Evolutionary conservation across 2,329 filamentous ascomycete species (phyloP).

Genomic region (Aspergillus vadensis): DNA sequence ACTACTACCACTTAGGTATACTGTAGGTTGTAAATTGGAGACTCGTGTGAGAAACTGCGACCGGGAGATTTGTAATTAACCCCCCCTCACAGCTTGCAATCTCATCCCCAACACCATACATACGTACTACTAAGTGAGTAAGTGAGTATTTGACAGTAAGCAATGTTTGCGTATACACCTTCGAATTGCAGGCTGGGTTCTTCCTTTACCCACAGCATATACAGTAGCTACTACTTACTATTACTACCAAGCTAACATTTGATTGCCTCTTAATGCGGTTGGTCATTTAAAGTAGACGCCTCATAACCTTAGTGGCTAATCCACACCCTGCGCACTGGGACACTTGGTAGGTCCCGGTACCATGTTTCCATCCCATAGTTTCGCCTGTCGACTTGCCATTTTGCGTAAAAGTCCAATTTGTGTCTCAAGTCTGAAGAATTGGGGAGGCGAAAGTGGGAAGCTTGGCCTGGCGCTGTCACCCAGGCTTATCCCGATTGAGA

Average conservation of each 20-base stretch:
- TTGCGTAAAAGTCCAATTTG: slow-evolving; percentile 4
- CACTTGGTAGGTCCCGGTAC: not conserved
- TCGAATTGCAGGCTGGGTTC: too few relatives aligned
- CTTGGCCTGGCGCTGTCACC: slow-evolving; percentile 6
- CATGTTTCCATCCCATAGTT: not conserved
- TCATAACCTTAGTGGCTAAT: slow-evolving; percentile 10
- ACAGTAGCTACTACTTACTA: too few relatives aligned
- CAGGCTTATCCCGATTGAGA: slow-evolving; percentile 1
- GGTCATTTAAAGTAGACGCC: slow-evolving; percentile 9
- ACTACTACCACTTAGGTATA: too few relatives aligned
- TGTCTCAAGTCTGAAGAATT: not conserved
- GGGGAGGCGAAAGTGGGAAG: slow-evolving; percentile 2
- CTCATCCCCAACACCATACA: not conserved
- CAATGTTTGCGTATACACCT: too few relatives aligned
- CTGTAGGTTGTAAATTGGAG: too few relatives aligned
- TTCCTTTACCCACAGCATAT: too few relatives aligned
- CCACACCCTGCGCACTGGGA: not conserved
- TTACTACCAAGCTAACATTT: too few relatives aligned
- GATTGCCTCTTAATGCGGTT: not conserved
- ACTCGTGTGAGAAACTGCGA: not conserved
- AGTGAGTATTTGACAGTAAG: too few relatives aligned
- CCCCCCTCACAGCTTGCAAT: not conserved
- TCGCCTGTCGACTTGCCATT: slow-evolving; percentile 1
- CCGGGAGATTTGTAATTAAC: not conserved
- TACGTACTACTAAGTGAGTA: too few relatives aligned